Base-by-base conservation (phyloP, 805 yeast species). In the Wickerhamomyces strasburgensis region DNA sequence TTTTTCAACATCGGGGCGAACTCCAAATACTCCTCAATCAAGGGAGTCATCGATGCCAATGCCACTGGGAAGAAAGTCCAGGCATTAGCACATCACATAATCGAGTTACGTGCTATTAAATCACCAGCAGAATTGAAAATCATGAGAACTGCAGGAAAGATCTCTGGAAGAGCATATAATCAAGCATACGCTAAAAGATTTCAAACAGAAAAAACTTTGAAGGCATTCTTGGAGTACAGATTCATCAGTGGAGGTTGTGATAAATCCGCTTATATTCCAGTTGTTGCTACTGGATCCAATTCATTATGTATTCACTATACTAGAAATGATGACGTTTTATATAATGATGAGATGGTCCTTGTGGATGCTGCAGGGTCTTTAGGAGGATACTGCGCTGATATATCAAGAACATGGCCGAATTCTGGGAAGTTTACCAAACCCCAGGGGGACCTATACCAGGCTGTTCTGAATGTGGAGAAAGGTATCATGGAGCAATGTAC, bases 351-450 rank as follows among this genome's bases (percentile, higher is more conserved):
- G 44, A 63, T 85, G 68, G 96, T 88, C 6, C 73, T 93, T 19
- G 88, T 93, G 3, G 99, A 93, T 60, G 98, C 98, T 4, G 94
- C 95, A 1, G 99, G 98, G 5, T 73, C 84, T 34, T 58, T 82
- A 29, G 98, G 98, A 28, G 97, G 97, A 1, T 93, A 93, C 60
- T 80, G 95, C 54, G 80, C 97, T 1, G 99, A 93, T 60, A 93
- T 93, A 31, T 89, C 98, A 2, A 72, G 99, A 46, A 83, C 97
- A 0, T 93, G 98, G 97, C 98, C 98, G 5, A 81, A 79, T 33
- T 72, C 73, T 27, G 86, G 94, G 3, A 65, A 62, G 33, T 93
- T 93, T 57, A 62, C 84, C 3, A 74, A 67, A 8, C 78, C 95
- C 3, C 98, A 93, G 59, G 72, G 71, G 35, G 98, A 90, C 42